These are phyloP conservation scores for Salix dunnii DNA, from an alignment of 345 rosid genomes.

Conservation along the genomic window DNA sequence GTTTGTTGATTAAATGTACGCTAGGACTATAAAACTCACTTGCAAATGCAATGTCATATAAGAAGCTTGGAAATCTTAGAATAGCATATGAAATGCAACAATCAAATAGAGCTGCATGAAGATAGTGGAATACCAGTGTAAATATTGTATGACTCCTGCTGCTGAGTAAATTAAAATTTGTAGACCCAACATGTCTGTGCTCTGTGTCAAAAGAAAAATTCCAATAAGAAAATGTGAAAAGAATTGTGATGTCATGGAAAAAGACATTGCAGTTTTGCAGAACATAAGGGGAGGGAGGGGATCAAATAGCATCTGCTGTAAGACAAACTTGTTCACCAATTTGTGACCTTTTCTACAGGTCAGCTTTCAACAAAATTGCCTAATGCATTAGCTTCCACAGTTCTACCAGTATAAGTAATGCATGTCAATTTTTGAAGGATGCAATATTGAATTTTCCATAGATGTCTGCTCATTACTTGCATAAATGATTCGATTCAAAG, in stretches of 20 bases:
- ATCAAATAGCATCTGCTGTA: background rate
- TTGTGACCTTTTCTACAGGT: too few species aligned
- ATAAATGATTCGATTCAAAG: background rate
- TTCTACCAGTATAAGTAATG: background rate
- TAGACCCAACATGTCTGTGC: conserved; percentile 98
- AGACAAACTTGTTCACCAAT: background rate
- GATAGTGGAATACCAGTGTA: conserved; percentile 68
- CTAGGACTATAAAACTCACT: background rate
- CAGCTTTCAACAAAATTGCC: background rate
- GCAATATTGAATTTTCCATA: background rate
- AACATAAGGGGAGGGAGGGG: background rate
- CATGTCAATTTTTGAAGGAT: background rate
- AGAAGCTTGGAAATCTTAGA: background rate
- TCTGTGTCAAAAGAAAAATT: conserved; percentile 48
- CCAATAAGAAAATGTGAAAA: background rate
- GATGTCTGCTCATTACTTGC: background rate
- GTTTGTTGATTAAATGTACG: background rate
- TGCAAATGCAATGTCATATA: background rate
- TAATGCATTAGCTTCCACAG: background rate
- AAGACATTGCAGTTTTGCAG: background rate
- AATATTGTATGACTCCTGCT: conserved; percentile 99
- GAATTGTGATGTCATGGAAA: background rate
- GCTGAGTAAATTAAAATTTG: conserved; percentile 93
- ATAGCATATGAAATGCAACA: conserved; percentile 11
- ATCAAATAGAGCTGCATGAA: conserved; percentile 13